Base-by-base conservation (phyloP, 1,284 basidiomycete species). In the Phellinidium pouzarii region DNA sequence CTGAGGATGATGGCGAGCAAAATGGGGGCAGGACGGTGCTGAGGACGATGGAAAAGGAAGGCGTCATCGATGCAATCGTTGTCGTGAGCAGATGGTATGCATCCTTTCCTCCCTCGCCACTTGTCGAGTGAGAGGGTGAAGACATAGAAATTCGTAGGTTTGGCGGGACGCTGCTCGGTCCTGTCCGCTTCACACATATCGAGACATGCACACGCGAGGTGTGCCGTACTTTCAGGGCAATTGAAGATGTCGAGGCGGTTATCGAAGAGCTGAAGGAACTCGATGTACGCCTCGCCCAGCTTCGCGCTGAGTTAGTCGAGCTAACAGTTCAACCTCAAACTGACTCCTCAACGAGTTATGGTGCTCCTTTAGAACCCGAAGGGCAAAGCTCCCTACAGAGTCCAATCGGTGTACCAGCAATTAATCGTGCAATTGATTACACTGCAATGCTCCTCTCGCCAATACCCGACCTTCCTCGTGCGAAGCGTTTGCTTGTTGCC, bases 141-240 rank as follows among this genome's bases (percentile, higher is more conserved):
- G 4, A 17, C 25, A 36, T 6, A 31, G 27, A 7, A 9, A 23
- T 36, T 40, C n/a, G 14, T 58, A 86, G 87, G 86, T 92, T 84
- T 60, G 90, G 89, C 0, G 91, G 90, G 7, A 80, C 77, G 23
- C 71, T 91, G 70, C 65, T 84, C 3, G 82, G 82, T 2, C 79
- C 81, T 8, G 77, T 72, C 8, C 74, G 90, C n/a, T 93, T 91
- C 65, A 67, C 76, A 1, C 89, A 92, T 60, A 87, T 92, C 56
- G 82, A 87, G 63, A 79, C 75, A 3, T 90, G 86, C 61, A 73
- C 88, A 1, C 66, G 74, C 12, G 84, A 89, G 62, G 89, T 88
- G 5, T 84, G 89, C 61, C 74, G 74, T 22, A 68, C 70, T 26
- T 87, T 88, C 71, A 79, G 79, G 56, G 70, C 73, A 36, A 68